Evolutionary conservation across 768 basidiomycete species (phyloP).

Genomic region (Neoboletus brunneissimus): DNA sequence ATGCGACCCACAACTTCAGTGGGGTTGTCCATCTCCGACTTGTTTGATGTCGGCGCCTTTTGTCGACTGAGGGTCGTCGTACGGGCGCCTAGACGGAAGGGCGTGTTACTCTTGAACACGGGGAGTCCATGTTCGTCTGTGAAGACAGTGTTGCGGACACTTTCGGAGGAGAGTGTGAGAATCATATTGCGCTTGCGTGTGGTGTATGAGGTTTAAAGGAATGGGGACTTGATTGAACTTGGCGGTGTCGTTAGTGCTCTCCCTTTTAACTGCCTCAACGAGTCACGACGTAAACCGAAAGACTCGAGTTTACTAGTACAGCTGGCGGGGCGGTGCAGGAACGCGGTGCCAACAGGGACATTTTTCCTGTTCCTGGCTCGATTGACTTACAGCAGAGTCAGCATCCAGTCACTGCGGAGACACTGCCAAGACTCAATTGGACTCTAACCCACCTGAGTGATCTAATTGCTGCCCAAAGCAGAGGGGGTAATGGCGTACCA

Average conservation of each 20-base stretch:
- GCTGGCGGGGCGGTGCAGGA: neutral
- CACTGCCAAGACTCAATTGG: too few species aligned
- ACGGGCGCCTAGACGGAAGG: conserved; percentile 15
- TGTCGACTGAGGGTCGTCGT: conserved; percentile 22
- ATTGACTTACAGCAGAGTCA: neutral
- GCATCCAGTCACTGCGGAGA: neutral
- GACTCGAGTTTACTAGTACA: neutral
- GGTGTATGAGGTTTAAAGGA: neutral
- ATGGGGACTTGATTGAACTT: neutral
- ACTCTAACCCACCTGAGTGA: too few species aligned
- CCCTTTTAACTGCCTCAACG: conserved; percentile 3
- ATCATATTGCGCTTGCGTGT: conserved; percentile 15
- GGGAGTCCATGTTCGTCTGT: conserved; percentile 28
- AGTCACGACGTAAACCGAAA: neutral
- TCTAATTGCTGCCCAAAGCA: neutral
- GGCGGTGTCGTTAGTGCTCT: neutral
- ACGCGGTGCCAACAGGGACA: neutral
- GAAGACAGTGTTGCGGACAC: conserved; percentile 27
- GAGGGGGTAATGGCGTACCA: neutral
- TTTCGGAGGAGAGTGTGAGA: conserved; percentile 25
- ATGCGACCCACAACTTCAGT: conserved; percentile 32
- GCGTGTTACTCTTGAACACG: conserved; percentile 26
- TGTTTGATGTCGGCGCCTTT: neutral
- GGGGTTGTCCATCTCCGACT: conserved; percentile 12
- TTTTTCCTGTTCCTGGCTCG: too few species aligned